These are phyloP conservation scores for Magnaporthales sp. DNA, from an alignment of 2,329 filamentous ascomycete species.

Conservation along the genomic window DNA sequence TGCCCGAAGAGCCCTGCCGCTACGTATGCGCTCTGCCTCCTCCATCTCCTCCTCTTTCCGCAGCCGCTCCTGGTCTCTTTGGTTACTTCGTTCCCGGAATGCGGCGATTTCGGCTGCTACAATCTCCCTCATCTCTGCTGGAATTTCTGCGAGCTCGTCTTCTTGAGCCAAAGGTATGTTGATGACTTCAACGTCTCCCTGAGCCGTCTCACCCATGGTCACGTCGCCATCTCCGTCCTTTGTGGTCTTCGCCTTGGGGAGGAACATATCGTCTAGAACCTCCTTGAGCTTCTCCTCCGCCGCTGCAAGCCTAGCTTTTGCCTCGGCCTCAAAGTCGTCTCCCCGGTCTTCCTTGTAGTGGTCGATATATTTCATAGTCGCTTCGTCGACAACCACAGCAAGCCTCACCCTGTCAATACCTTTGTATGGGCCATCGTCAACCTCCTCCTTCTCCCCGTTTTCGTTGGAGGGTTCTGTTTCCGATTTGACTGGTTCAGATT, in stretches of 20 bases:
- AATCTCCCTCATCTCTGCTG: slow-evolving; percentile 89
- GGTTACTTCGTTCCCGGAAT: slow-evolving; percentile 85
- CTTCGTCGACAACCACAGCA: slow-evolving; percentile 70
- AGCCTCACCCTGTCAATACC: slow-evolving; percentile 62
- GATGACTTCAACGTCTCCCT: slow-evolving; percentile 70
- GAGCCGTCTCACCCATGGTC: slow-evolving; percentile 55
- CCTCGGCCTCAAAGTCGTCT: slow-evolving; percentile 54
- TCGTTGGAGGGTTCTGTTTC: slow-evolving; percentile 22
- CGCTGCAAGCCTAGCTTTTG: slow-evolving; percentile 60
- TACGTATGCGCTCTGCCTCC: slow-evolving; percentile 69
- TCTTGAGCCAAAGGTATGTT: slow-evolving; percentile 83
- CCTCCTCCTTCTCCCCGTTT: slow-evolving; percentile 21
- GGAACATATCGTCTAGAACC: slow-evolving; percentile 63
- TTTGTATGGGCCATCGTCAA: slow-evolving; percentile 33
- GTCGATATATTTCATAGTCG: slow-evolving; percentile 76
- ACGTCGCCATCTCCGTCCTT: slow-evolving; percentile 59
- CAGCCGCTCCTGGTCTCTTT: slow-evolving; percentile 79
- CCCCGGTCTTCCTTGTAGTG: slow-evolving; percentile 62
- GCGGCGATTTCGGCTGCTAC: slow-evolving; percentile 90
- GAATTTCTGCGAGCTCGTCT: slow-evolving; percentile 92
- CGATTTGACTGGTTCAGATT: slow-evolving; percentile 24
- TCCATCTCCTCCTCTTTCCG: slow-evolving; percentile 89
- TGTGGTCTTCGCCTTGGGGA: slow-evolving; percentile 45
- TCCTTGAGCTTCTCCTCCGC: slow-evolving; percentile 60
- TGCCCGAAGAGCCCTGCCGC: slow-evolving; percentile 41